These are phyloP conservation scores for Hortaea sp. DNA, from an alignment of 2,329 filamentous ascomycete genomes.

Conservation along the genomic window DNA sequence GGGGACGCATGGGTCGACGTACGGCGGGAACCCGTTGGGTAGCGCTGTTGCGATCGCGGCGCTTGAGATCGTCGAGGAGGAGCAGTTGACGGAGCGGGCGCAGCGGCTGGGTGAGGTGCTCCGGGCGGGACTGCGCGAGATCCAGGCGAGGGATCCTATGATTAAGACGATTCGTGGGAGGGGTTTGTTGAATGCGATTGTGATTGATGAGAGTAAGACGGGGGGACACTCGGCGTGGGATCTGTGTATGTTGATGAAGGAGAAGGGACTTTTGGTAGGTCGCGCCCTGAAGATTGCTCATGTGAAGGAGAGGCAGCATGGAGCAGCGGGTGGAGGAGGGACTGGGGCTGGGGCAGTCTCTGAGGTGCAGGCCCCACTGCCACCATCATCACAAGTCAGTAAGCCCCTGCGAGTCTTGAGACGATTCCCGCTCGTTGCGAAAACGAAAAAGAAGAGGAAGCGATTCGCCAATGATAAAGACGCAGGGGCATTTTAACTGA, in stretches of 20 bases:
- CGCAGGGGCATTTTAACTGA: too few relatives aligned
- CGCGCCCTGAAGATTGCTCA: constrained; percentile 33
- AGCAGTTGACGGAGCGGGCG: constrained; percentile 74
- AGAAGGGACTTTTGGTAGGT: constrained; percentile 77
- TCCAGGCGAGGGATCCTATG: constrained; percentile 59
- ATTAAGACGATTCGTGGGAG: constrained; percentile 81
- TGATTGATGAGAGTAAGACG: constrained; percentile 84
- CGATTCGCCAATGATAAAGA: too few relatives aligned
- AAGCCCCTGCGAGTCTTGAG: neutral
- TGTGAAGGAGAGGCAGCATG: too few relatives aligned
- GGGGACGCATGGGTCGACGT: constrained; percentile 96
- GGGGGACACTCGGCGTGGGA: constrained; percentile 89
- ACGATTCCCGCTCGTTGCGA: too few relatives aligned
- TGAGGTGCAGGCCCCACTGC: neutral
- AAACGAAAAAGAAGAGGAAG: too few relatives aligned
- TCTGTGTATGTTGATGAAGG: constrained; percentile 87
- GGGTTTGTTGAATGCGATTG: constrained; percentile 87
- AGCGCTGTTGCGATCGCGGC: constrained; percentile 94
- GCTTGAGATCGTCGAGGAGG: constrained; percentile 86
- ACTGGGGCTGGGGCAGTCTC: neutral
- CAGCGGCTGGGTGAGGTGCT: constrained; percentile 74
- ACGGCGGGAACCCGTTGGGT: constrained; percentile 90
- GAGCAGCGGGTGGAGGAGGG: too few relatives aligned
- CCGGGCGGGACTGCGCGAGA: constrained; percentile 62
- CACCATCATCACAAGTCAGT: neutral